Base-by-base conservation (phyloP, 108 stramenopile genomes). In the Nitzschia sp. region DNA sequence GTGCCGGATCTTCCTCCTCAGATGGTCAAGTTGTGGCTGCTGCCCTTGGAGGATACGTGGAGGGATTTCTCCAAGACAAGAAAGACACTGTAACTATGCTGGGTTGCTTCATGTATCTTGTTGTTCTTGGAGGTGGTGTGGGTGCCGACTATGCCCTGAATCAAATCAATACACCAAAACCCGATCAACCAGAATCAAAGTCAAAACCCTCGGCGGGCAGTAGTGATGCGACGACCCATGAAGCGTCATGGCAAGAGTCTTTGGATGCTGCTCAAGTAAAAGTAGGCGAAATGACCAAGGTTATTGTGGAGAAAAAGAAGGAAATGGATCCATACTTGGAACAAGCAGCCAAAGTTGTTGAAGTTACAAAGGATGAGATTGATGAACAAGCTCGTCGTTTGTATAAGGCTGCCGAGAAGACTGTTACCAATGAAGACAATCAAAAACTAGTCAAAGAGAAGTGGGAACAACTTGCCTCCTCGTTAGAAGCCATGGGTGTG, bases 61-160 rank as follows among this genome's bases (percentile, higher is more conserved):
- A 62, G 44, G 61, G 61, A 44, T 62, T 62, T 46, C 24, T 62
- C 8, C 61, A 62, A 62, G 61, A 62, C 43, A 62, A 62, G 21
- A 62, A 62, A 46, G 61, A 62, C 43, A 62, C 61, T 19, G 1
- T 62, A 5, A 62, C 61, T n/a, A 62, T 46, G 61, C 3, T 62
- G 41, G 61, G 61, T 1, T 19, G 22, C 11, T 12, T 62, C 19
- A 42, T 10, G 12, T 62, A 62, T 46, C 21, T 39, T 2, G 61
- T 14, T 14, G 43, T 62, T 44, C 38, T 62, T 9, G 61, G 43
- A 10, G 20, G 11, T 3, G 61, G 61, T 19, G 15, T 62, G 8
- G 61, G 61, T 17, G 43, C 43, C 20, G 61, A 62, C 24, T 46
- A 62, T 46, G n/a, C 61, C 15, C 43, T 43, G 17, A 37, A 39